These are phyloP conservation scores for Ophiostoma montium DNA, from an alignment of 2,329 filamentous ascomycete species.

Conservation along the genomic window DNA sequence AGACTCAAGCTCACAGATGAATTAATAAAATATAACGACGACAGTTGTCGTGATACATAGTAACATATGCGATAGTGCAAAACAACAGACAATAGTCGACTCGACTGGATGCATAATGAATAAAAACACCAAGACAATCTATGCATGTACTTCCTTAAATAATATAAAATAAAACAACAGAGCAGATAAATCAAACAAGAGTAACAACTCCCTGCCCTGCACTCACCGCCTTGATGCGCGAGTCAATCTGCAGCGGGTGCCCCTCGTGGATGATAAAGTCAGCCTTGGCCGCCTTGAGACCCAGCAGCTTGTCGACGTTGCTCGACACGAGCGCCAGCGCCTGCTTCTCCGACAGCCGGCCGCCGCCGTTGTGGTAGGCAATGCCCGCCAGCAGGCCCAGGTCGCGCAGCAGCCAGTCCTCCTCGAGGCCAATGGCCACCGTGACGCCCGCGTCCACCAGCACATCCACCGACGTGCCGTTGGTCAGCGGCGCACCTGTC, in stretches of 20 bases:
- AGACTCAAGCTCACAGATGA: no score
- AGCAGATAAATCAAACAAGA: constrained; percentile 8
- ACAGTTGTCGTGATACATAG: not conserved
- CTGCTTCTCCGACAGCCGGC: constrained; percentile 35
- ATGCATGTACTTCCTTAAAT: no score
- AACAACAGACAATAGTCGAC: no score
- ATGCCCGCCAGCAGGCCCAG: constrained; percentile 46
- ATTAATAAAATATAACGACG: no score
- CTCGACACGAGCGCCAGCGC: constrained; percentile 42
- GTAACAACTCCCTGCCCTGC: constrained; percentile 25
- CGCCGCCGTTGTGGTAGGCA: constrained; percentile 41
- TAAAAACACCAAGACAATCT: no score
- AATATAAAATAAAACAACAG: not conserved
- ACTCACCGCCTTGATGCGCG: constrained; percentile 38
- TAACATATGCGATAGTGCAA: no score
- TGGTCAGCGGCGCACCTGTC: constrained; percentile 50
- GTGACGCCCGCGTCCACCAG: constrained; percentile 45
- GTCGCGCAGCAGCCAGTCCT: constrained; percentile 49
- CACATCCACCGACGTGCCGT: constrained; percentile 45
- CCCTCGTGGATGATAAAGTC: constrained; percentile 53
- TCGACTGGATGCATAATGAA: no score
- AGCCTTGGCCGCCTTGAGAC: constrained; percentile 21
- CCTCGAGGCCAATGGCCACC: constrained; percentile 42
- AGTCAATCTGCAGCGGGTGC: constrained; percentile 45
- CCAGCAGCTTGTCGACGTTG: constrained; percentile 45